Evolutionary conservation across 2,329 filamentous ascomycete species (phyloP), one percentile per base, ranked within the genome.

Genomic region (Colletotrichum sp.): DNA sequence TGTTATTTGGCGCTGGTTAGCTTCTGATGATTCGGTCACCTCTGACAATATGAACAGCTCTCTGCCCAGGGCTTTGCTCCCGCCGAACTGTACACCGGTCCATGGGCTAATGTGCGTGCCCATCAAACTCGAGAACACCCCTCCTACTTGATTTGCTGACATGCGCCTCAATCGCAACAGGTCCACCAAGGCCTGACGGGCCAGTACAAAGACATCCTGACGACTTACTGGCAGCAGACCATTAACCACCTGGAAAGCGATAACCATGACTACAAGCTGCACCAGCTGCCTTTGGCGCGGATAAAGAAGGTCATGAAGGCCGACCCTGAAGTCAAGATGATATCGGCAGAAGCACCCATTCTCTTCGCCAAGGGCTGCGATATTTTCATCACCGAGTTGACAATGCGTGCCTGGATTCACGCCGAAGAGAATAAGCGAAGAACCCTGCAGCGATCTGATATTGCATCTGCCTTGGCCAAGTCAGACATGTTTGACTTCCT

Each of bases 231-330:
- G 97, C 97, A 99, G 86, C 96, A 99, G 83, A 97, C 96, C 78
- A 98, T 99, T 87, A 96, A 94, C 79, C 96, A 98, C 84, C 92
- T 99, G 75, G 97, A 99, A 87, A 95, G 92, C 76, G 97, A 99
- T 81, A 95, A 94, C 65, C 97, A 99, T 85, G 97, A 99, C 86
- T 99, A 99, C 90, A 99, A 99, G 87, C 92, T 99, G 72, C 97
- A 99, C 85, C 97, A 99, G 85, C 90, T 99, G 52, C 97, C 97
- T 3, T 90, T 99, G 55, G 97, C 97, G n/a, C 94, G 97, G 71
- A 99, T 99, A 88, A 99, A 99, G 90, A 99, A 99, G 86, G 97
- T 99, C 79, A 99, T 99, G 97, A 99, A 99, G 87, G 97, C 97
- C 1, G 97, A 99, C 80, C 97, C 97, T 0, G 97, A 99, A 82